Percentiles rank a stretch among this genome's conserved stretches.
phyloP scores from a whole-genome alignment of 768 basidiomycete species.

The Termitomyces sp. region DNA sequence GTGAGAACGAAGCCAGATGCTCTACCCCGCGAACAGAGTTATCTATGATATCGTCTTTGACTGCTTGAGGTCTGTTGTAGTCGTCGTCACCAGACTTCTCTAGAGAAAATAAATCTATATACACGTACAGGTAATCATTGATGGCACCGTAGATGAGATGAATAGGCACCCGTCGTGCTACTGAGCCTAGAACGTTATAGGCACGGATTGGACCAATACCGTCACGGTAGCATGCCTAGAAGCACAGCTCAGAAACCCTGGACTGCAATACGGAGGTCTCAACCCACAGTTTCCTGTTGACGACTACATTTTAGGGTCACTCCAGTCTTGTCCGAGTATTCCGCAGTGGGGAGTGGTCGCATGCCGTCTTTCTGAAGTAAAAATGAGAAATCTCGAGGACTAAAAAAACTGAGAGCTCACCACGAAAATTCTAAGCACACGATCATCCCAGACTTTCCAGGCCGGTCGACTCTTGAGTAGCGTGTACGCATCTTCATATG shows the following conservation, averaged over 20 bases:
- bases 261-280: not conserved
- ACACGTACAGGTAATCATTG: conserved; percentile 45
- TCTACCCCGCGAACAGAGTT: conserved; percentile 31
- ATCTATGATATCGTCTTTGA: conserved; percentile 35
- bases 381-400: not conserved
- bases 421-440: conserved; percentile 40
- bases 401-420: conserved; percentile 23
- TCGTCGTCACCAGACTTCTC: not conserved
- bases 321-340: conserved; percentile 42
- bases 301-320: conserved; percentile 49
- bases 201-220: conserved; percentile 26
- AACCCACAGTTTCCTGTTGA: conserved; percentile 40
- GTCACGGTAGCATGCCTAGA: conserved; percentile 43
- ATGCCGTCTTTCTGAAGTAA: conserved; percentile 38
- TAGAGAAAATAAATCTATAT: conserved; percentile 8
- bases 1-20: conserved; percentile 33
- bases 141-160: conserved; percentile 47
- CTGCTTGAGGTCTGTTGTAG: conserved; percentile 26
- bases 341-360: conserved; percentile 35
- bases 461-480: conserved; percentile 33
- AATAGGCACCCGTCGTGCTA: conserved; percentile 33
- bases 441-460: conserved; percentile 49
- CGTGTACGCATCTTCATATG: conserved; percentile 43
- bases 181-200: conserved; percentile 28
- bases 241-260: not conserved